Evolutionary conservation across 2,329 filamentous ascomycete genomes (phyloP).

Genomic region (Pseudogymnoascus sp.): DNA sequence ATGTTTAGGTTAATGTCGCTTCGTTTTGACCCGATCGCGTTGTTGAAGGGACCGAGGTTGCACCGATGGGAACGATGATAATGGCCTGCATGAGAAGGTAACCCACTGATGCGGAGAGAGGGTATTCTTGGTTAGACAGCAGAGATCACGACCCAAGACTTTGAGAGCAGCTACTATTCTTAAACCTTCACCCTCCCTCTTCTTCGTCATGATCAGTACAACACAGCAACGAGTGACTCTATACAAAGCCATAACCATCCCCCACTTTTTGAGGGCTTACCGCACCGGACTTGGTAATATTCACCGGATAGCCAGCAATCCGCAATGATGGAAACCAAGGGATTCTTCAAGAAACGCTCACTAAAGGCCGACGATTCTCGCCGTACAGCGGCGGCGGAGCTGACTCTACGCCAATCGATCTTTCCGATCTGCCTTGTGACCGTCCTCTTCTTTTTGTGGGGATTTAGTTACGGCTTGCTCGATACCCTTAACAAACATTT

Average conservation of each 20-base stretch:
- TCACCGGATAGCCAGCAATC: background rate
- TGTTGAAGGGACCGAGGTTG: background rate
- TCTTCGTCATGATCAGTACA: background rate
- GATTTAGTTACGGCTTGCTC: slow-evolving; percentile 35
- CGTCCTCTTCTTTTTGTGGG: slow-evolving; percentile 44
- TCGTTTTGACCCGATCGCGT: background rate
- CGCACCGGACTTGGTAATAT: background rate
- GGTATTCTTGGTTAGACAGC: background rate
- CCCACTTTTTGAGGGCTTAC: background rate
- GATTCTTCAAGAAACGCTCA: background rate
- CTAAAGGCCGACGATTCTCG: slow-evolving; percentile 9
- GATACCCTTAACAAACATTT: slow-evolving; percentile 36
- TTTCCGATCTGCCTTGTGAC: slow-evolving; percentile 37
- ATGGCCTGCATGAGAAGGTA: background rate
- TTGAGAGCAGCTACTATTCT: background rate
- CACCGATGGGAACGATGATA: background rate
- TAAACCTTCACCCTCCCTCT: background rate
- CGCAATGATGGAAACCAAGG: background rate
- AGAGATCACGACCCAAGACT: background rate
- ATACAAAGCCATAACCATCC: background rate
- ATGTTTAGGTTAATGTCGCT: background rate
- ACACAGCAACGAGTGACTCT: background rate
- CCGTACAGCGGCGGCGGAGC: slow-evolving; percentile 32
- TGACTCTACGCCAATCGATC: slow-evolving; percentile 36
- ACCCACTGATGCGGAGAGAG: background rate